Percentiles rank a stretch among this genome's conserved stretches.
Evolutionary conservation across 208 protist species (phyloP).

Genomic region (Lotmaria passim): DNA sequence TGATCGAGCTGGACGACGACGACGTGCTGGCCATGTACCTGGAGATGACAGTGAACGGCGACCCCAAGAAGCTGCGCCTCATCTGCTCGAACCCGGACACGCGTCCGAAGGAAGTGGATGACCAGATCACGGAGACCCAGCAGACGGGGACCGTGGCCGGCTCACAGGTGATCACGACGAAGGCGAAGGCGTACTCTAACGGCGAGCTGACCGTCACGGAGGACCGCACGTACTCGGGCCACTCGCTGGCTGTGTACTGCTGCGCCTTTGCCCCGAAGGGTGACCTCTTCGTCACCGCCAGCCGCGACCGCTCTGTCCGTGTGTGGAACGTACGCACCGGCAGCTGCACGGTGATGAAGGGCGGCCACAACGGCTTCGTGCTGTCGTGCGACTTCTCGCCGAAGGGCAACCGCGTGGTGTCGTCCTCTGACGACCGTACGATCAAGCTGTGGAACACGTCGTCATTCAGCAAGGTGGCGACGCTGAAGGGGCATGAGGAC

Average conservation of each 20-base stretch:
- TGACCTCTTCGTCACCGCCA: slow-evolving; percentile 74
- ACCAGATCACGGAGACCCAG: slow-evolving; percentile 54
- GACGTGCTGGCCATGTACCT: slow-evolving; percentile 89
- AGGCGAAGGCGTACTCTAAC: slow-evolving; percentile 57
- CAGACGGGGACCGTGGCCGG: slow-evolving; percentile 6
- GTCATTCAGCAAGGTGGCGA: slow-evolving; percentile 70
- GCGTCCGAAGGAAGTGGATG: slow-evolving; percentile 32
- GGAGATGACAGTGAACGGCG: slow-evolving; percentile 52
- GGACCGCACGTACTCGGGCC: slow-evolving; percentile 58
- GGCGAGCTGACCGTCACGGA: slow-evolving; percentile 67
- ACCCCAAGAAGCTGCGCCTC: slow-evolving; percentile 78
- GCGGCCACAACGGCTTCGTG: slow-evolving; percentile 90
- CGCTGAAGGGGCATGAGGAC: slow-evolving; percentile 95
- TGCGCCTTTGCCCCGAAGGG: slow-evolving; percentile 83
- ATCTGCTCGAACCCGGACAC: slow-evolving; percentile 56
- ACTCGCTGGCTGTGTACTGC: slow-evolving; percentile 82
- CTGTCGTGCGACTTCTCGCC: slow-evolving; percentile 90
- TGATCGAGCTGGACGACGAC: slow-evolving; percentile 86
- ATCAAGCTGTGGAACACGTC: slow-evolving; percentile 85
- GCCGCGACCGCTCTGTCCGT: slow-evolving; percentile 81
- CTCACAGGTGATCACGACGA: slow-evolving; percentile 15
- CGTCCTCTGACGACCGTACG: slow-evolving; percentile 73
- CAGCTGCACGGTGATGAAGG: slow-evolving; percentile 76
- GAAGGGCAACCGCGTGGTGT: slow-evolving; percentile 79
- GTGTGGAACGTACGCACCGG: slow-evolving; percentile 73